Base-by-base conservation (phyloP, 75 land plant species). In the Isoetes taiwanensis region DNA sequence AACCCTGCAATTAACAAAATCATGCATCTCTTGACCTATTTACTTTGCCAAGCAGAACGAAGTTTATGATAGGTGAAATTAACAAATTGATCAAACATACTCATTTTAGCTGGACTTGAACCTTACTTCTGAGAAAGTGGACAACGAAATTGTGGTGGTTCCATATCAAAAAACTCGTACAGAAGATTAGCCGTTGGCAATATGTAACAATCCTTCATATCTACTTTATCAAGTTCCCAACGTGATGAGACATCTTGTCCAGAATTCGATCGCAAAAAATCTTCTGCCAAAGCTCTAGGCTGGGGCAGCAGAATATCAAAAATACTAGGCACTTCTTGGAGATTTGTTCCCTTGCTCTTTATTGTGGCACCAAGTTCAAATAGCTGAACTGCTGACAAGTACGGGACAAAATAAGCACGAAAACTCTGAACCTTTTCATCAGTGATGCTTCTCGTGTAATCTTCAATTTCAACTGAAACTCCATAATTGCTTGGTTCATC, bases 401-500 rank as follows among this genome's bases (percentile, higher is more conserved):
- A 83, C 14, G 93, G 93, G 10, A 78, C 78, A 66, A 83, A 83
- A 62, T 80, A 78, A 25, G 84, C 88, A 53, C 59, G 59, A 52
- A 61, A 78, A 16, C 32, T 42, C 32, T 39, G 43, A 27, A 17
- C 17, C 16, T 67, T 39, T 21, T 59, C 32, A 37, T 68, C 67
- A 32, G 43, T 65, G 2, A 48, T 21, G 17, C 35, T 37, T n/a
- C 35, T 25, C 31, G 5, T 42, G 32, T 64, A 73, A 16, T 72
- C 58, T 1, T 28, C 75, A 8, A 56, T 20, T 53, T 58, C 73
- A 12, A 86, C 79, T 75, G 83, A 73, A 33, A 86, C 42, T 2
- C 93, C 88, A 70, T 69, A 86, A 58, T 69, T 69, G 50, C 93
- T 77, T 43, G 69, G 79, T 63, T 72, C 65, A 32, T 83, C 87